Conservation (phyloP, 768 basidiomycete genomes). For the Megacollybia marginata region DNA sequence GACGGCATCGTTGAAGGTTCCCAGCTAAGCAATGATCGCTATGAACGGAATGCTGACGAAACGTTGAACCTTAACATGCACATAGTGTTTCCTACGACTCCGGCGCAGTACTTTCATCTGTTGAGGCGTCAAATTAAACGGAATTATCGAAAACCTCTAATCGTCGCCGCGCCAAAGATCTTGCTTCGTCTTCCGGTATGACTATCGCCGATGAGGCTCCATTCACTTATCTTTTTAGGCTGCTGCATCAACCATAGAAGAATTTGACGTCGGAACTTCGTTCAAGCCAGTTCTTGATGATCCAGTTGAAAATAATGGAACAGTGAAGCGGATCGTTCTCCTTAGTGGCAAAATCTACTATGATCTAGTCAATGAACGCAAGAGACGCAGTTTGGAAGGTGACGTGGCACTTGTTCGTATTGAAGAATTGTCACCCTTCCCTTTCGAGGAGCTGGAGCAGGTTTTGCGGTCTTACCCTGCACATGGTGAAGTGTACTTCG, state of each 20-base stretch:
- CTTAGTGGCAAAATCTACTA: constrained; percentile 86
- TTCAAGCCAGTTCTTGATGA: constrained; percentile 71
- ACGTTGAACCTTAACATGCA: constrained; percentile 71
- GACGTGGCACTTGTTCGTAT: constrained; percentile 66
- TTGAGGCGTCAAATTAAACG: constrained; percentile 80
- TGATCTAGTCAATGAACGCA: constrained; percentile 69
- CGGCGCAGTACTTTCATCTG: constrained; percentile 90
- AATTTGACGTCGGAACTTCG: constrained; percentile 47
- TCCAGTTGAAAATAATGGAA: constrained; percentile 23
- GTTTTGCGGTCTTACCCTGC: constrained; percentile 38
- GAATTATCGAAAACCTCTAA: constrained; percentile 80
- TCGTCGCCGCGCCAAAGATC: constrained; percentile 82
- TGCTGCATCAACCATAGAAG: constrained; percentile 60
- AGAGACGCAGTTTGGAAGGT: constrained; percentile 36
- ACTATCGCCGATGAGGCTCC: constrained; percentile 5
- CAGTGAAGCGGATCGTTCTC: constrained; percentile 60
- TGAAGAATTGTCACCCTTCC: constrained; percentile 88
- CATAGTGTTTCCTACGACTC: constrained; percentile 79
- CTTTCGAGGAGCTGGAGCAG: constrained; percentile 46
- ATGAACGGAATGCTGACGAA: constrained; percentile 23
- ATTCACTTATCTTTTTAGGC: constrained; percentile 35
- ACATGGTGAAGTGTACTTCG: constrained; percentile 46
- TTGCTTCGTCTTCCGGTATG: constrained; percentile 69
- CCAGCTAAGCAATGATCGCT: constrained; percentile 74
- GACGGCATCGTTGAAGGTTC: not conserved